A percentile compares a stretch with the other conserved stretches of the same genome.
Evolutionary conservation across 2,329 filamentous ascomycete species (phyloP).

Genomic region (Blastomyces parvus): DNA sequence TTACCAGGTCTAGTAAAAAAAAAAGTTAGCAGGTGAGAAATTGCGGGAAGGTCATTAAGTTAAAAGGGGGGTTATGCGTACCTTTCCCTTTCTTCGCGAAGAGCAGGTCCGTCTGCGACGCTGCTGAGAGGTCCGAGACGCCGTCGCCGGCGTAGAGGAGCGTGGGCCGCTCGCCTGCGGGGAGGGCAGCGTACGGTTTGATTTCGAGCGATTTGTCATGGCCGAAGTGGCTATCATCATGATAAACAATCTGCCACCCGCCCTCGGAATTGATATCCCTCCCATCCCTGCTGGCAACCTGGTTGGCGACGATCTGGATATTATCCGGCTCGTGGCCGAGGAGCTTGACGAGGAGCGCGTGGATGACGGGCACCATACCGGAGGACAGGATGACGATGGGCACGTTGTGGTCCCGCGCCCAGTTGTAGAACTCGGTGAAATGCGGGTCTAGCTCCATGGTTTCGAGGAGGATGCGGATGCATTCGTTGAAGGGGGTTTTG

Average conservation of each 20-base stretch:
- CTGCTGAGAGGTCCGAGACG: slow-evolving; percentile 83
- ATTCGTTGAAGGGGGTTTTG: slow-evolving; percentile 67
- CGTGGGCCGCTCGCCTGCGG: slow-evolving; percentile 58
- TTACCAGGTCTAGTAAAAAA: slow-evolving; percentile 59
- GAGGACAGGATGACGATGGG: slow-evolving; percentile 86
- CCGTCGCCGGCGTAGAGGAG: slow-evolving; percentile 95
- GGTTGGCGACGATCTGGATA: slow-evolving; percentile 85
- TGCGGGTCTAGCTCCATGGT: slow-evolving; percentile 83
- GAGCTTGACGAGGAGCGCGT: slow-evolving; percentile 67
- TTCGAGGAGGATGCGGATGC: slow-evolving; percentile 64
- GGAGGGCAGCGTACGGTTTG: slow-evolving; percentile 64
- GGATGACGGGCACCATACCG: slow-evolving; percentile 88
- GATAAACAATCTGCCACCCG: slow-evolving; percentile 82
- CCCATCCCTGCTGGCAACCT: slow-evolving; percentile 57
- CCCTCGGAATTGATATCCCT: slow-evolving; percentile 67
- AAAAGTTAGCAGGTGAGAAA: neutral
- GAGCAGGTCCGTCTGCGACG: slow-evolving; percentile 81
- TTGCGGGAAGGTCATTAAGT: too few relatives aligned
- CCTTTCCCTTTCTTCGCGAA: slow-evolving; percentile 88
- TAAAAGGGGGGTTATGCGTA: slow-evolving; percentile 33
- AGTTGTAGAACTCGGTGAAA: slow-evolving; percentile 81
- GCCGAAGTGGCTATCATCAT: slow-evolving; percentile 83
- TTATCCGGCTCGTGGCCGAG: slow-evolving; percentile 68
- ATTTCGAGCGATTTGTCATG: slow-evolving; percentile 95
- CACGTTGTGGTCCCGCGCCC: slow-evolving; percentile 70